These are phyloP conservation scores for Hymenoscyphus scutula DNA, from an alignment of 2,329 filamentous ascomycete genomes.

Conservation along the genomic window DNA sequence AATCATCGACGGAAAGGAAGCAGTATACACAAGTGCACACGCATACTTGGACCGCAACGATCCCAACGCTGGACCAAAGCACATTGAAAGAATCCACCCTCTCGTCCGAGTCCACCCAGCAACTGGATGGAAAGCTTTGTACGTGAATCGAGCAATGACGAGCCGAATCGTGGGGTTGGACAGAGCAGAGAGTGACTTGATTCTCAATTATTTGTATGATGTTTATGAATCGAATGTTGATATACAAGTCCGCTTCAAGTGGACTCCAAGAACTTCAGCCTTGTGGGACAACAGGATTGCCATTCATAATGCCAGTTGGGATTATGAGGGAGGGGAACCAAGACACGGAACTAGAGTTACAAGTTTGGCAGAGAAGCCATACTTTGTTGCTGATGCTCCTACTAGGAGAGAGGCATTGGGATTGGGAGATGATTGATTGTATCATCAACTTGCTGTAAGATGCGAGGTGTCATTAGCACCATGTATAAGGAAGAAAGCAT, in stretches of 20 bases:
- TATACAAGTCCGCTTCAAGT: constrained; percentile 70
- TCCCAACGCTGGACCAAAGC: constrained; percentile 59
- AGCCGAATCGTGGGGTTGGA: constrained; percentile 67
- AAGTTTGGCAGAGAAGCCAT: constrained; percentile 67
- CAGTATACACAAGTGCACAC: constrained; percentile 65
- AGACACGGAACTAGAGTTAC: constrained; percentile 72
- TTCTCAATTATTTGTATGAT: constrained; percentile 64
- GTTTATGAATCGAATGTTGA: constrained; percentile 67
- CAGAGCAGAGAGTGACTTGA: constrained; percentile 64
- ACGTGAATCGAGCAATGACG: constrained; percentile 70
- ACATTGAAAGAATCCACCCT: constrained; percentile 66
- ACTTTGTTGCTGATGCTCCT: constrained; percentile 61
- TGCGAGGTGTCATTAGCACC: too few relatives aligned
- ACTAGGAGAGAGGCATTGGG: constrained; percentile 66
- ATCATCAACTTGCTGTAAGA: neutral
- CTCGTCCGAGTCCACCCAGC: constrained; percentile 69
- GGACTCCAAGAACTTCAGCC: constrained; percentile 65
- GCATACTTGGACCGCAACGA: constrained; percentile 64
- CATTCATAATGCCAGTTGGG: constrained; percentile 73
- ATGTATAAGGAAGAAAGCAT: too few relatives aligned
- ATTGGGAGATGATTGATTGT: constrained; percentile 48
- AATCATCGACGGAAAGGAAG: constrained; percentile 65
- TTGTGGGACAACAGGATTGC: constrained; percentile 74
- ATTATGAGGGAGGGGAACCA: constrained; percentile 65
- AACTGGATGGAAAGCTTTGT: constrained; percentile 72